Base-by-base conservation (phyloP, 106 monocot genomes). In the Dactylorhiza incarnata region DNA sequence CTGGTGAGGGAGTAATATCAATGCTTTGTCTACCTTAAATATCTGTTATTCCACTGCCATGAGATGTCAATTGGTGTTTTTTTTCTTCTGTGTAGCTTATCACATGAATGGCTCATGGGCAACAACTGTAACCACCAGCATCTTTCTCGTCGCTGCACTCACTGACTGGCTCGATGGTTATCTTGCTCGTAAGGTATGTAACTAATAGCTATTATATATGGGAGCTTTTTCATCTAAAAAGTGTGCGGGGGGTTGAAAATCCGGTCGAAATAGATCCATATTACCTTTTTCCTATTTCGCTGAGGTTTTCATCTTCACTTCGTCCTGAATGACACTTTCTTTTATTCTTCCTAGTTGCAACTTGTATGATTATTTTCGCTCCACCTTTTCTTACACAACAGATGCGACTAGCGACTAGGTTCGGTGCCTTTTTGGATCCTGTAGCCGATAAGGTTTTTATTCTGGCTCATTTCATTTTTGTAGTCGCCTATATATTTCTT, bases 351-450 rank as follows among this genome's bases (percentile, higher is more conserved):
- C 59, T 59, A 17, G 17, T 19, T 59, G 20, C 51, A 23, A 17
- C 17, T 59, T 5, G 14, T 7, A 59, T 59, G 59, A 59, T n/a
- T n/a, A 7, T 68, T 19, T 78, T 37, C 43, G 37, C 45, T 17
- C 51, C 20, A 59, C 65, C 14, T 19, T 59, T 78, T 72, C 23
- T 0, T 55, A 1, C 73, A 55, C 81, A 17, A 44, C 79, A 88
- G 91, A 91, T 88, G 91, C 72, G 62, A 10, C 77, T 91, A 74
- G 86, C 86, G 51, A 88, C 88, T 14, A 71, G 76, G 10, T 91
- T 91, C 76, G 91, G 91, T 78, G 91, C 91, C 78, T 91, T 91
- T 86, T 81, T 91, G 25, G 91, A 91, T 82, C 91, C 88, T 49
- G 91, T 91, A 20, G 91, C 91, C 63, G 91, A 88, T 73, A 91